Conservation (phyloP, 2,329 filamentous ascomycete genomes). For the Fusarium guadeloupense region DNA sequence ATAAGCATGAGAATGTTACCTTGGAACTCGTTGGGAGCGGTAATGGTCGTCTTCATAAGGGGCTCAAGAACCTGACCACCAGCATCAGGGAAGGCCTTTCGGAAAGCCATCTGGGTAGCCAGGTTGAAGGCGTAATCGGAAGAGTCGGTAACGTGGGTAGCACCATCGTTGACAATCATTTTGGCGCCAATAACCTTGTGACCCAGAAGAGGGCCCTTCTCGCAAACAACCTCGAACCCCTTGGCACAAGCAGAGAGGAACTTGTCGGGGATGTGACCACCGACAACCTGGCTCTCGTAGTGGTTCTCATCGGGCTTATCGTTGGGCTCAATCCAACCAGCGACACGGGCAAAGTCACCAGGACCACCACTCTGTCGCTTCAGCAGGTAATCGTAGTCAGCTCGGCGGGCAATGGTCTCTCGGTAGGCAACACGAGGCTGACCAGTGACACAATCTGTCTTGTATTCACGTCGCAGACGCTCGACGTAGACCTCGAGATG, state of each 20-base stretch:
- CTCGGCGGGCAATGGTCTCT: slow-evolving; percentile 83
- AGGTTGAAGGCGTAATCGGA: slow-evolving; percentile 96
- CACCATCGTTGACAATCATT: slow-evolving; percentile 96
- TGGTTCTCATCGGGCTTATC: slow-evolving; percentile 76
- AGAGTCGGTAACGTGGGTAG: slow-evolving; percentile 97
- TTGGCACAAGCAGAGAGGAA: slow-evolving; percentile 95
- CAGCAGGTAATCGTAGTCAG: slow-evolving; percentile 91
- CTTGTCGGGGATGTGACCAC: slow-evolving; percentile 94
- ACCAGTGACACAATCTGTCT: slow-evolving; percentile 93
- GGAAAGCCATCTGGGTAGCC: slow-evolving; percentile 95
- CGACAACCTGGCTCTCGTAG: slow-evolving; percentile 88
- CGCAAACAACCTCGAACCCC: slow-evolving; percentile 84
- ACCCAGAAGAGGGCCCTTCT: slow-evolving; percentile 89
- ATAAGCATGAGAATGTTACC: slow-evolving; percentile 92
- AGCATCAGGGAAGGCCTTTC: slow-evolving; percentile 86
- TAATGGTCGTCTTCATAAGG: slow-evolving; percentile 97
- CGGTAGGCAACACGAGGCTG: slow-evolving; percentile 97
- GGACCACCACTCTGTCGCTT: slow-evolving; percentile 96
- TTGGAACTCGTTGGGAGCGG: slow-evolving; percentile 96
- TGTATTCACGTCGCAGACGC: slow-evolving; percentile 95
- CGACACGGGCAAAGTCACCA: slow-evolving; percentile 93
- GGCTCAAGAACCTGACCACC: slow-evolving; percentile 90
- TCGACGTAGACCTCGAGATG: slow-evolving; percentile 98
- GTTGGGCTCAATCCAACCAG: slow-evolving; percentile 90
- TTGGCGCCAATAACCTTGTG: slow-evolving; percentile 89